Conservation (phyloP, 371 early-diverging fungal genomes). For the Blakeslea trispora region DNA sequence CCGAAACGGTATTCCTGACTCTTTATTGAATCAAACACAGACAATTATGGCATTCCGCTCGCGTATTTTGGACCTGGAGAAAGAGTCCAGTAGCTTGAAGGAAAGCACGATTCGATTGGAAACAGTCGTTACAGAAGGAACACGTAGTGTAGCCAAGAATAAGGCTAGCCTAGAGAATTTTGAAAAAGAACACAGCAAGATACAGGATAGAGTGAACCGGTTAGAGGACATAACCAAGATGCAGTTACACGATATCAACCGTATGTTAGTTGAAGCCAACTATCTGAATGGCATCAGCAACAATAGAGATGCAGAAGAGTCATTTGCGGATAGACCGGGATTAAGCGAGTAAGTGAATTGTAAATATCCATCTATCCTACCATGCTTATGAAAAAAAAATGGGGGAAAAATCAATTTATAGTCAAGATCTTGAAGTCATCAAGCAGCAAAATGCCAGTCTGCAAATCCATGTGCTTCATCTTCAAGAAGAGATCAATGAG, state of each 20-base stretch:
- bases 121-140: slow-evolving; percentile 38
- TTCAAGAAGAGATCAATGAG: slow-evolving; percentile 74
- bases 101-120: slow-evolving; percentile 38
- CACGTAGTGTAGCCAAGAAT: slow-evolving; percentile 41
- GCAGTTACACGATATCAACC: slow-evolving; percentile 68
- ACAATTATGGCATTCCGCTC: slow-evolving; percentile 52
- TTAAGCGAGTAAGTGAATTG: slow-evolving; percentile 48
- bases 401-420: slow-evolving; percentile 10
- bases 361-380: too few species aligned
- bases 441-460: slow-evolving; percentile 64
- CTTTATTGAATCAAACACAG: slow-evolving; percentile 47
- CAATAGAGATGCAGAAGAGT: slow-evolving; percentile 26
- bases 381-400: too few species aligned
- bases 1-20: slow-evolving; percentile 54
- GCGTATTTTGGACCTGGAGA: slow-evolving; percentile 51
- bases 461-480: slow-evolving; percentile 57
- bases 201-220: slow-evolving; percentile 63
- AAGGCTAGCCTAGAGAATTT: slow-evolving; percentile 33
- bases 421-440: slow-evolving; percentile 55
- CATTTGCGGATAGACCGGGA: slow-evolving; percentile 34
- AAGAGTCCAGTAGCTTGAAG: slow-evolving; percentile 41
- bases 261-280: slow-evolving; percentile 66
- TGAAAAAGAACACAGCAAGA: slow-evolving; percentile 55
- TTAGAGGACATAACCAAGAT: slow-evolving; percentile 65
- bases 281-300: slow-evolving; percentile 50